Base-by-base conservation (phyloP, 164 flowering plant genomes). In the Paratinospora sagittata region DNA sequence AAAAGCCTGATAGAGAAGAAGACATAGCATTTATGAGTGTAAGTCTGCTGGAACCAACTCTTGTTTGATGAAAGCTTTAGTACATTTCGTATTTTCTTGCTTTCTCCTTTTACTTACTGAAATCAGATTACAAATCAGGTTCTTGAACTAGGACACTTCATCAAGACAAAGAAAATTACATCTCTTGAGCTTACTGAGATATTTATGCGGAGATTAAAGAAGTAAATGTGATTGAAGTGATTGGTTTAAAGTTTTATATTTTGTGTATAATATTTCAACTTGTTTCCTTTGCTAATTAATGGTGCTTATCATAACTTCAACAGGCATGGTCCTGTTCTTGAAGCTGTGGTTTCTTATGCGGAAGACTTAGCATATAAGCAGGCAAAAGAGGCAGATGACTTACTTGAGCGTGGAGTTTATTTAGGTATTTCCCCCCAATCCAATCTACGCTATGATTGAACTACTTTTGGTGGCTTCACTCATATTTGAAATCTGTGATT, bases 1-100 rank as follows among this genome's bases (percentile, higher is more conserved):
- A 65, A 66, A 87, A 82, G 75, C 95, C 90, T 10, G 71, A 78
- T 12, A 66, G 23, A 57, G 87, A 85, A 47, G 88, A 84, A 68
- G 93, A 90, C 73, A 85, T 93, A 63, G 95, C 93, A 43, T 92
- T 84, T 79, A 86, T 93, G 98, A 91, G 84, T 77, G 98, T 88
- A 79, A 77, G 83, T 73, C 58, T 66, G 17, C 34, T 57, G n/a
- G 23, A 33, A 19, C 27, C 10, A 27, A 64, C 66, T 41, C 34
- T 41, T 9, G 14, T 10, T 10, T 43, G 47, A 43, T 43, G 47
- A 43, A 43, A 17, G 23, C 58, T n/a, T 3, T n/a, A 52, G 23
- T 17, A 3, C n/a, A 52, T 52, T 52, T 52, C 8, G 24, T 55
- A n/a, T 6, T 55, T 21, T 19, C 60, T 55, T 0, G 60, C 60